Evolutionary conservation across 179 eudicot genomes (phyloP), one percentile per base, ranked within the genome.

Genomic region (Gypsophila paniculata): DNA sequence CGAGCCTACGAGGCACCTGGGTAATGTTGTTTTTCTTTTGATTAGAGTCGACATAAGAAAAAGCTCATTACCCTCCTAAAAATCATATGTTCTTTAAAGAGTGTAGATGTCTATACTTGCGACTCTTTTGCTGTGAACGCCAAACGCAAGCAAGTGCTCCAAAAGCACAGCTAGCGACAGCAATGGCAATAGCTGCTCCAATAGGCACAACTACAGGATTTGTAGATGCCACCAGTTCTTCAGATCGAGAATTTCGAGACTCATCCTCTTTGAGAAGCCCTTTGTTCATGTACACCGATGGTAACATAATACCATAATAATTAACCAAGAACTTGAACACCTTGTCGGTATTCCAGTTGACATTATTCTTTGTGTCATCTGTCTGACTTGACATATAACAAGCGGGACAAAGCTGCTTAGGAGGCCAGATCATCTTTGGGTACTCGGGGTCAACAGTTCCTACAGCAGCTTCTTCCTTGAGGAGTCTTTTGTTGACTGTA

Each of bases 101-200:
- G 84, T 87, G 91, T 80, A 86, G 86, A 71, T 87, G 86, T 82
- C 83, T 83, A 81, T 94, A 91, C 99, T 94, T 94, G 75, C 96
- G 86, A 77, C 84, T 91, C 97, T 94, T 94, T 72, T 94, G 99
- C 65, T 55, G 92, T 39, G 90, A 88, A 21, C 97, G 94, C 99
- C 99, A 94, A 68, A 81, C 86, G 85, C 97, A 94, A 48, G 97
- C 95, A 22, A 94, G 89, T 4, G 91, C 97, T 61, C 91, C 99
- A 72, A 94, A 94, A 62, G 88, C 92, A 77, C 91, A 90, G 86
- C 97, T 89, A 21, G 97, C 99, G 15, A 90, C 78, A 52, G 95
- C 97, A 42, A 94, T 92, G 12, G 93, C 99, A 78, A 88, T 58
- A 49, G 96, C 99, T 52, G 99, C 97, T 38, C 97, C 99, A 12